phyloP scores from a whole-genome alignment of 2,329 filamentous ascomycete genomes.

The Colletotrichum theobromicola region DNA sequence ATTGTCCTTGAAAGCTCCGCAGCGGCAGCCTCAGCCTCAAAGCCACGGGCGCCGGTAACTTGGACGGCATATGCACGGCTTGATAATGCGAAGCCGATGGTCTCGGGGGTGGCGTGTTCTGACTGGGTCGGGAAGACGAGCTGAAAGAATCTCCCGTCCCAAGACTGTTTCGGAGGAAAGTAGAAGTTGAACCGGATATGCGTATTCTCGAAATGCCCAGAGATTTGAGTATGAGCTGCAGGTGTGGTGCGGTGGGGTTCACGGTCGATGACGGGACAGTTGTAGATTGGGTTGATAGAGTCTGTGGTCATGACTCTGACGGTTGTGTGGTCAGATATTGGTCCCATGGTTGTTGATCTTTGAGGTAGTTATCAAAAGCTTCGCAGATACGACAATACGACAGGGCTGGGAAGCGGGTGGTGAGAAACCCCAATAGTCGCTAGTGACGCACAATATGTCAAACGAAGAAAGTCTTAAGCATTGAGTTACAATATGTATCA shows the following conservation, averaged over 20 bases:
- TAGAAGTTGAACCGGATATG: conserved; percentile 27
- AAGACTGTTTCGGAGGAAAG: conserved; percentile 20
- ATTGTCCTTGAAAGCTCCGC: conserved; percentile 24
- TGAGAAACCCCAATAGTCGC: neutral
- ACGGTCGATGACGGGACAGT: conserved; percentile 9
- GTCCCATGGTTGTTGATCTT: neutral
- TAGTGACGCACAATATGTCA: neutral
- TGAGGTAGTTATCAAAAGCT: neutral
- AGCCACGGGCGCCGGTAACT: conserved; percentile 17
- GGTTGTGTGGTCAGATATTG: fast-evolving
- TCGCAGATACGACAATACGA: neutral
- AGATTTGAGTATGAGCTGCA: conserved; percentile 17
- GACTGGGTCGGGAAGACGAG: conserved; percentile 22
- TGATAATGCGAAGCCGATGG: conserved; percentile 21
- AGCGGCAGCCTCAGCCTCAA: conserved; percentile 26
- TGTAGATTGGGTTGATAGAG: conserved; percentile 16
- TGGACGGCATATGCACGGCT: conserved; percentile 26
- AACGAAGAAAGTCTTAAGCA: fast-evolving
- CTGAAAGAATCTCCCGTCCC: conserved; percentile 26
- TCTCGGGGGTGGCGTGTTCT: conserved; percentile 9
- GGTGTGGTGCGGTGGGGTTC: conserved; percentile 11
- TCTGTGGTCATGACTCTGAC: conserved; percentile 34
- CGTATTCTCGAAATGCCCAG: conserved; percentile 23
- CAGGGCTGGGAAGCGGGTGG: fast-evolving
- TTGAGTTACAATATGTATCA: fast-evolving